Percentiles rank a stretch among this genome's conserved stretches.
These are phyloP conservation scores for Phytophthora megakarya DNA, from an alignment of 352 stramenopile genomes.

Conservation along the genomic window DNA sequence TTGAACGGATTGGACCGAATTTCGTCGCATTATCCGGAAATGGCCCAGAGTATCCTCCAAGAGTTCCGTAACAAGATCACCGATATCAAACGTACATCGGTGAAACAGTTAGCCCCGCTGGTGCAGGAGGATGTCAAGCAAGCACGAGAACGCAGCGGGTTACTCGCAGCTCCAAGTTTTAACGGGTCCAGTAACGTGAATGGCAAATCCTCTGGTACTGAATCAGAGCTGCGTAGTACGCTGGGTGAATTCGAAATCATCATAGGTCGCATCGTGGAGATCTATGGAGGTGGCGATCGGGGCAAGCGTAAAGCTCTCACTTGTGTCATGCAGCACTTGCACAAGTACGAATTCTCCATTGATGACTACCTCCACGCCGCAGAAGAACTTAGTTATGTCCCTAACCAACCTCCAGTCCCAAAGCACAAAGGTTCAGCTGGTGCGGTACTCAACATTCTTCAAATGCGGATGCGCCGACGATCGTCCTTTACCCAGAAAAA, in stretches of 20 bases:
- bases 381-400: constrained; percentile 50
- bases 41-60: constrained; percentile 73
- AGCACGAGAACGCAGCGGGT: constrained; percentile 35
- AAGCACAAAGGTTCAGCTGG: constrained; percentile 15
- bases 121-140: constrained; percentile 44
- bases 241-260: constrained; percentile 64
- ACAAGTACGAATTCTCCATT: constrained; percentile 85
- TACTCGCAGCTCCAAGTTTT: constrained; percentile 29
- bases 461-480: constrained; percentile 59
- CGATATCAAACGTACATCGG: constrained; percentile 71
- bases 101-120: constrained; percentile 37
- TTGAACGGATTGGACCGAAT: constrained; percentile 74
- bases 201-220: constrained; percentile 1
- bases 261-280: constrained; percentile 56
- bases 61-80: constrained; percentile 86
- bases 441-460: constrained; percentile 54
- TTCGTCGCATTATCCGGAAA: constrained; percentile 78
- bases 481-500: constrained; percentile 50
- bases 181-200: neutral
- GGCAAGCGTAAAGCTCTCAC: constrained; percentile 73
- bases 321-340: constrained; percentile 78
- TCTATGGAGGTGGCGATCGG: constrained; percentile 73
- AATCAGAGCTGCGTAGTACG: constrained; percentile 51
- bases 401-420: neutral
- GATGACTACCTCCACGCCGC: constrained; percentile 70